A percentile compares a stretch with the other conserved stretches of the same genome.
Evolutionary conservation across 495 filamentous ascomycete species (phyloP).

Genomic region (Penicillium canariense): DNA sequence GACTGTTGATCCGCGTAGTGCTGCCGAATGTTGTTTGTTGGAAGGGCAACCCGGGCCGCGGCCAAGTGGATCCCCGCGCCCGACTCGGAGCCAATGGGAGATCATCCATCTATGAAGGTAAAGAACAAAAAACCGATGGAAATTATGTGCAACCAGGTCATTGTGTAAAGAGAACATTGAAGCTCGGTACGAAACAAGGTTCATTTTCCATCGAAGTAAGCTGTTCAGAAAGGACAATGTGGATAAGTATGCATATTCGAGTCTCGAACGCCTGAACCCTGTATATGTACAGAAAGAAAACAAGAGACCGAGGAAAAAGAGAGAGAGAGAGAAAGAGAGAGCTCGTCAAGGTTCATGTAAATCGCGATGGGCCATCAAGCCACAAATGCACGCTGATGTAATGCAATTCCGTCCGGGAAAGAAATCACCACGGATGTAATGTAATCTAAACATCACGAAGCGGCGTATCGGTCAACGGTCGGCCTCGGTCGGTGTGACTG

Average conservation of each 20-base stretch:
- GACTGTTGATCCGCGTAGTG: slow-evolving; percentile 1
- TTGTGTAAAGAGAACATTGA: neutral
- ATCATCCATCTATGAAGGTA: neutral
- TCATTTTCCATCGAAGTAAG: too few relatives aligned
- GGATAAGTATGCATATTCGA: too few relatives aligned
- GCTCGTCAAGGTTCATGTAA: neutral
- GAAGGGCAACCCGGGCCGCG: slow-evolving; percentile 18
- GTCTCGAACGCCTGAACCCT: neutral
- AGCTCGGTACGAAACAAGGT: too few relatives aligned
- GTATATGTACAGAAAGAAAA: neutral
- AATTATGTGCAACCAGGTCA: neutral
- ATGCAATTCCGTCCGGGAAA: neutral
- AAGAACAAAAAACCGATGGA: neutral
- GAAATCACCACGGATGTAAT: neutral
- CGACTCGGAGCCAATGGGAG: neutral
- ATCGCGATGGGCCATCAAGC: neutral
- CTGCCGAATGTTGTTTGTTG: slow-evolving; percentile 11
- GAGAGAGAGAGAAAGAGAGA: neutral
- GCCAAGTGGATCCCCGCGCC: neutral
- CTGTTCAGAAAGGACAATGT: too few relatives aligned
- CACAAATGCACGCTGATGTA: neutral
- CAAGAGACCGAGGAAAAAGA: too few relatives aligned
- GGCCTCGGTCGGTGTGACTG: slow-evolving; percentile 13
- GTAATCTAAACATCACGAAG: neutral
- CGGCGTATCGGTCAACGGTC: slow-evolving; percentile 25